Conservation (phyloP, 2,329 filamentous ascomycete genomes). For the Arthrobotrys pseudoclavata region DNA sequence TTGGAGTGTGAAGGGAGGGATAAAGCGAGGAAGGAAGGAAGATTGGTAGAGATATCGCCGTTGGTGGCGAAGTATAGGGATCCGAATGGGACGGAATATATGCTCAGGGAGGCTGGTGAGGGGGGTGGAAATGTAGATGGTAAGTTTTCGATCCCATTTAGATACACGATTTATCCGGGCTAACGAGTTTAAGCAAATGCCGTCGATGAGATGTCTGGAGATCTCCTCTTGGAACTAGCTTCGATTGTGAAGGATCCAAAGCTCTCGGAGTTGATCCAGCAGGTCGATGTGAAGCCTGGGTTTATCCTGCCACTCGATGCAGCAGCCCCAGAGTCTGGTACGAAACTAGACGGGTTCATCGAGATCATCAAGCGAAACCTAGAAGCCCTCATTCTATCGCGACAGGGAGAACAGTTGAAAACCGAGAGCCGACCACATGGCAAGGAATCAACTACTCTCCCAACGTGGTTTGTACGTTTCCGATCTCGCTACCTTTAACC, state of each 20-base stretch:
- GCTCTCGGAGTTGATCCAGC: slow-evolving; percentile 20
- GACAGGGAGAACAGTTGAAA: slow-evolving; percentile 34
- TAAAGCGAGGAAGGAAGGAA: slow-evolving; percentile 66
- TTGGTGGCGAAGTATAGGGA: slow-evolving; percentile 72
- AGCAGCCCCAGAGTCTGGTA: slow-evolving; percentile 39
- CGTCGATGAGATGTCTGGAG: slow-evolving; percentile 43
- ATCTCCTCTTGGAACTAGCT: slow-evolving; percentile 36
- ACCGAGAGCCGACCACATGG: slow-evolving; percentile 9
- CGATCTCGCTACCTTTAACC: not conserved
- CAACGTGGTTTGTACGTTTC: slow-evolving; percentile 55
- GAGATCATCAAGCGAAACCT: slow-evolving; percentile 45
- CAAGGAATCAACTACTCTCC: not conserved
- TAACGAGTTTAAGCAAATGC: slow-evolving; percentile 35
- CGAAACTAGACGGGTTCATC: slow-evolving; percentile 42
- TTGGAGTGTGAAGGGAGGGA: slow-evolving; percentile 67
- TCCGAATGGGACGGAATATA: slow-evolving; percentile 73
- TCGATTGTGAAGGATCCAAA: slow-evolving; percentile 30
- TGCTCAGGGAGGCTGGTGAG: slow-evolving; percentile 76
- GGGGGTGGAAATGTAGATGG: slow-evolving; percentile 79
- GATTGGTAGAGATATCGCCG: slow-evolving; percentile 81
- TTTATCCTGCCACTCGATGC: slow-evolving; percentile 42
- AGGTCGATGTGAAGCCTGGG: slow-evolving; percentile 38
- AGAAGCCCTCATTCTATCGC: slow-evolving; percentile 34
- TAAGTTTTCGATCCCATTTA: slow-evolving; percentile 27
- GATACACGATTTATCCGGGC: not conserved